phyloP scores from a whole-genome alignment of 495 filamentous ascomycete genomes.

The Aspergillus affinis region DNA sequence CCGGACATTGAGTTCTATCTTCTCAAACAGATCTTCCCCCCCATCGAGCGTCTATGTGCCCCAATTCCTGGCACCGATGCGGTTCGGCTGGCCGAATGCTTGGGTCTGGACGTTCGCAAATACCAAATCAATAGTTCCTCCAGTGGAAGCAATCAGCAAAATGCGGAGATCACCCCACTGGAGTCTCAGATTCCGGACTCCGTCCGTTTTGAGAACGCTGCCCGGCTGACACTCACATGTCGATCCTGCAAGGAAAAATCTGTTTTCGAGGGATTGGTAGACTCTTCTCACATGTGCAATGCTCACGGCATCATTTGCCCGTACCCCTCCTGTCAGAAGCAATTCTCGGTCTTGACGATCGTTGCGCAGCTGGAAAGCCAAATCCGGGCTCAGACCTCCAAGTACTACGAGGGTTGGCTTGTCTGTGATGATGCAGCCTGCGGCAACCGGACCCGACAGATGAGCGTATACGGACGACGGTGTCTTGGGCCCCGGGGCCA shows the following conservation, averaged over 20 bases:
- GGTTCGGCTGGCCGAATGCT: slow-evolving; percentile 82
- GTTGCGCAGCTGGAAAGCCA: slow-evolving; percentile 84
- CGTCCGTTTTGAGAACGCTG: slow-evolving; percentile 76
- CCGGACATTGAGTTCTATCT: slow-evolving; percentile 96
- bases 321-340: slow-evolving; percentile 56
- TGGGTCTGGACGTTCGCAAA: slow-evolving; percentile 86
- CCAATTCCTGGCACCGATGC: slow-evolving; percentile 92
- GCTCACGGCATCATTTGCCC: slow-evolving; percentile 74
- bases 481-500: slow-evolving; percentile 86
- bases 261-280: slow-evolving; percentile 70
- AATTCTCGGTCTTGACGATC: slow-evolving; percentile 68
- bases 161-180: slow-evolving; percentile 69
- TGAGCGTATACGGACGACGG: slow-evolving; percentile 85
- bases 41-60: slow-evolving; percentile 95
- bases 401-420: slow-evolving; percentile 91
- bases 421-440: slow-evolving; percentile 86
- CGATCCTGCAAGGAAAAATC: slow-evolving; percentile 70
- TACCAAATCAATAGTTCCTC: slow-evolving; percentile 68
- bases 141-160: slow-evolving; percentile 52
- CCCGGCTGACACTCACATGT: slow-evolving; percentile 74
- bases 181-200: slow-evolving; percentile 91
- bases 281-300: slow-evolving; percentile 57
- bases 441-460: slow-evolving; percentile 83
- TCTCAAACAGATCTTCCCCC: slow-evolving; percentile 96
- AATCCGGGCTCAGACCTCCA: slow-evolving; percentile 70